A percentile compares a stretch with the other conserved stretches of the same genome.
Conservation (phyloP, 768 basidiomycete genomes). For the Dacryopinax primogenitus region DNA sequence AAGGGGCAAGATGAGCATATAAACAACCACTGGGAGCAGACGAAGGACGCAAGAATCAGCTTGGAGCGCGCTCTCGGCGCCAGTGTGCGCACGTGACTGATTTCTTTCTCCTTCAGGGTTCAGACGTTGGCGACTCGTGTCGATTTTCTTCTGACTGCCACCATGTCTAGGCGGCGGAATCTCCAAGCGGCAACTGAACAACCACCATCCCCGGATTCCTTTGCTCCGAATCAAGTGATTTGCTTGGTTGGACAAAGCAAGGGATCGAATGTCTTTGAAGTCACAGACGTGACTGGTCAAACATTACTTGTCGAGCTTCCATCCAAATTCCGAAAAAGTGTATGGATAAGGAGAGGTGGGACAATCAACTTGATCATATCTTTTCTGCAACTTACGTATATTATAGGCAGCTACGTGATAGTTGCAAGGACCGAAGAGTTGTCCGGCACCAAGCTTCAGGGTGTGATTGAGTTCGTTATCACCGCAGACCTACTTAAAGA, state of each 20-base stretch:
- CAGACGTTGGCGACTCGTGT: background rate
- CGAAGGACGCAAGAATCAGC: background rate
- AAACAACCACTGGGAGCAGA: background rate
- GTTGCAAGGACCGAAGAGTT: background rate
- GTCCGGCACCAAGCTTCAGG: background rate
- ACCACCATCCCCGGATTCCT: background rate
- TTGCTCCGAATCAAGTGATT: background rate
- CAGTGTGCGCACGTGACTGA: conserved; percentile 7
- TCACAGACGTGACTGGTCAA: background rate
- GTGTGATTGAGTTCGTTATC: background rate
- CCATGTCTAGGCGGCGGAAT: background rate
- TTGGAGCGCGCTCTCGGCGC: too few relatives aligned
- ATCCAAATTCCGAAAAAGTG: background rate
- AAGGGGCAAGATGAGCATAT: background rate
- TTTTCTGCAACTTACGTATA: too few relatives aligned
- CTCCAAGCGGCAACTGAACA: background rate
- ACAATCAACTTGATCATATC: too few relatives aligned
- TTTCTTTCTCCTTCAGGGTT: conserved; percentile 8
- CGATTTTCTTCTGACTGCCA: background rate
- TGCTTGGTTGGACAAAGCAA: background rate
- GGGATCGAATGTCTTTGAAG: background rate
- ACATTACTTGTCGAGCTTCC: background rate
- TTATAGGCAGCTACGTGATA: background rate
- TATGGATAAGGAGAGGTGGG: conserved; percentile 2
- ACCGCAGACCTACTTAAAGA: background rate